These are phyloP conservation scores for Agroathelia rolfsii DNA, from an alignment of 1,284 basidiomycete species.

Conservation along the genomic window DNA sequence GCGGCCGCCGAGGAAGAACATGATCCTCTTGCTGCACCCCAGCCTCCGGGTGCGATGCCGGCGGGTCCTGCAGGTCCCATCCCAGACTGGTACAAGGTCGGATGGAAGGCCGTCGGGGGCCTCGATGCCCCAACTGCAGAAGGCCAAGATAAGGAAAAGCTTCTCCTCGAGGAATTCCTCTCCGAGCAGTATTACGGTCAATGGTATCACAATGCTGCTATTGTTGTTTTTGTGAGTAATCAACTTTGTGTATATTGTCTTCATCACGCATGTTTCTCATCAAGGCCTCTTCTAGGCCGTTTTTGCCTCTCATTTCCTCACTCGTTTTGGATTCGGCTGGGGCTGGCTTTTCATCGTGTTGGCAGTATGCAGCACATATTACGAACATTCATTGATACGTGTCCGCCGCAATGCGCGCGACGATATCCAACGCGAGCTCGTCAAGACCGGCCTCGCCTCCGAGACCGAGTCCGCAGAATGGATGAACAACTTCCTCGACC, in stretches of 20 bases:
- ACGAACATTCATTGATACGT: conserved; percentile 78
- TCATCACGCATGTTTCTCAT: conserved; percentile 4
- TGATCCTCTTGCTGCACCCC: conserved; percentile 22
- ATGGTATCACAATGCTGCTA: conserved; percentile 82
- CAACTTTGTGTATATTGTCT: conserved; percentile 3
- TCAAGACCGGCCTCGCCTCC: conserved; percentile 78
- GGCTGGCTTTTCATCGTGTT: conserved; percentile 83
- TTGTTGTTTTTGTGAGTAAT: conserved; percentile 60
- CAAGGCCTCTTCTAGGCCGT: conserved; percentile 49
- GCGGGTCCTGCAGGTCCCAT: conserved; percentile 36
- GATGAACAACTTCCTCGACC: conserved; percentile 88
- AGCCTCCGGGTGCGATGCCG: conserved; percentile 50
- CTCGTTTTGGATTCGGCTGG: conserved; percentile 82
- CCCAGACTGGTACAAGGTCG: conserved; percentile 80
- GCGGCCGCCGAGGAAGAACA: conserved; percentile 20
- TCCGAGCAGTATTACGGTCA: conserved; percentile 79
- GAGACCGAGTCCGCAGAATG: conserved; percentile 91
- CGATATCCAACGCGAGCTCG: conserved; percentile 91
- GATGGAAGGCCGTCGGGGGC: conserved; percentile 71
- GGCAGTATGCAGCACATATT: conserved; percentile 82
- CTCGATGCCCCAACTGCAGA: conserved; percentile 47
- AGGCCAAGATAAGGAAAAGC: conserved; percentile 57
- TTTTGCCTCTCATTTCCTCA: conserved; percentile 76
- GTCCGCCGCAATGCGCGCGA: conserved; percentile 77
- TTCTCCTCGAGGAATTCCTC: conserved; percentile 53